Percentiles rank a stretch among this genome's conserved stretches.
Conservation (phyloP, 1,284 basidiomycete species). For the Trametes pubescens region DNA sequence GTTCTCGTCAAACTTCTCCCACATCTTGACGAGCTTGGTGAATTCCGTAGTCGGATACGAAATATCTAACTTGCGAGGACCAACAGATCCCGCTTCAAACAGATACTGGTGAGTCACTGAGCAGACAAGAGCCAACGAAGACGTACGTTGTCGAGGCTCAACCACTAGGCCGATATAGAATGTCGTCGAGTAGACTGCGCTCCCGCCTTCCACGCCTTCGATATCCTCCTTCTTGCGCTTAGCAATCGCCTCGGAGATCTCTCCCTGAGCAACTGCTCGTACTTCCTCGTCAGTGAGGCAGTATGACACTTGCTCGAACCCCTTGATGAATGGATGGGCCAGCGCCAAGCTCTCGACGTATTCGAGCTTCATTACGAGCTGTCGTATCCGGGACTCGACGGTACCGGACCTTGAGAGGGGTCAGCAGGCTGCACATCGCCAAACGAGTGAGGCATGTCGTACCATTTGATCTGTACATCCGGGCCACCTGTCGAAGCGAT, state of each 20-base stretch:
- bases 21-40: conserved; percentile 93
- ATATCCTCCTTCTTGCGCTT: conserved; percentile 85
- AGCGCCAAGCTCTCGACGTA: conserved; percentile 90
- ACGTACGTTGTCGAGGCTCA: conserved; percentile 89
- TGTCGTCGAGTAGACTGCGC: conserved; percentile 89
- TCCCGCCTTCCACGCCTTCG: conserved; percentile 78
- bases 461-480: conserved; percentile 97
- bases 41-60: conserved; percentile 98
- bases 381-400: conserved; percentile 96
- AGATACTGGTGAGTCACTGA: conserved; percentile 24
- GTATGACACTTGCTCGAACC: conserved; percentile 88
- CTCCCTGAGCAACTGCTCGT: conserved; percentile 88
- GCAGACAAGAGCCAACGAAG: too few relatives aligned
- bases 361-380: conserved; percentile 97
- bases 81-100: conserved; percentile 67
- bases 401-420: conserved; percentile 47
- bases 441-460: conserved; percentile 33
- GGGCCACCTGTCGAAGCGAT: conserved; percentile 88
- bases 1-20: conserved; percentile 95
- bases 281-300: conserved; percentile 91
- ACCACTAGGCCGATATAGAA: conserved; percentile 98
- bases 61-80: conserved; percentile 89
- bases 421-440: not conserved
- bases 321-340: conserved; percentile 96
- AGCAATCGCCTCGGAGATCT: conserved; percentile 75